These are phyloP conservation scores for Corylus heterophylla DNA, from an alignment of 306 rosid genomes.

Conservation along the genomic window DNA sequence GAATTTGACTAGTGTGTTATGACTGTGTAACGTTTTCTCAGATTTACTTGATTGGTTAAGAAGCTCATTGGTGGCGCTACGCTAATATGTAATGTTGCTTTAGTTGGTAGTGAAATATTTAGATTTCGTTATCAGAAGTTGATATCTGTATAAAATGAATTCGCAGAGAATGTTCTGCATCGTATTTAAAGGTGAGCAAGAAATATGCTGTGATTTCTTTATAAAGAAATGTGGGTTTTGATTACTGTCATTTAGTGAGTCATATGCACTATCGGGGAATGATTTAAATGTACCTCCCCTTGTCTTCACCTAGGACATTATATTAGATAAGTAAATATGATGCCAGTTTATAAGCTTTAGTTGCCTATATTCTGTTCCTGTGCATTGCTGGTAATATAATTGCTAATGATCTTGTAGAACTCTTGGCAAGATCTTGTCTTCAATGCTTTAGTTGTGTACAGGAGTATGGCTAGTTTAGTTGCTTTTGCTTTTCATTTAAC, in stretches of 20 bases:
- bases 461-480: conserved; percentile 1
- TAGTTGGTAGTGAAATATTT: neutral
- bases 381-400: neutral
- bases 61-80: neutral
- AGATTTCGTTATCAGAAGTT: neutral
- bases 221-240: neutral
- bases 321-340: neutral
- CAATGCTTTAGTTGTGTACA: neutral
- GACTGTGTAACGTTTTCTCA: neutral
- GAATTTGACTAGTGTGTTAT: neutral
- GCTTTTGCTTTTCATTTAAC: conserved; percentile 37
- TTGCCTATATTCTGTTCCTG: neutral
- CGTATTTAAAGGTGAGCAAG: neutral
- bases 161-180: neutral
- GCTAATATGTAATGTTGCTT: neutral
- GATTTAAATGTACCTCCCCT: neutral
- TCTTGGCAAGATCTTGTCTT: neutral
- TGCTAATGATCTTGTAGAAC: neutral
- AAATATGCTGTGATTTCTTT: neutral
- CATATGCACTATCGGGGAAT: neutral
- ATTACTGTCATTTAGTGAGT: neutral
- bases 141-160: neutral
- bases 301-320: neutral
- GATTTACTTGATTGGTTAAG: neutral
- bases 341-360: neutral